Conservation (phyloP, 164 flowering plant species). For the Nymphaea thermarum region DNA sequence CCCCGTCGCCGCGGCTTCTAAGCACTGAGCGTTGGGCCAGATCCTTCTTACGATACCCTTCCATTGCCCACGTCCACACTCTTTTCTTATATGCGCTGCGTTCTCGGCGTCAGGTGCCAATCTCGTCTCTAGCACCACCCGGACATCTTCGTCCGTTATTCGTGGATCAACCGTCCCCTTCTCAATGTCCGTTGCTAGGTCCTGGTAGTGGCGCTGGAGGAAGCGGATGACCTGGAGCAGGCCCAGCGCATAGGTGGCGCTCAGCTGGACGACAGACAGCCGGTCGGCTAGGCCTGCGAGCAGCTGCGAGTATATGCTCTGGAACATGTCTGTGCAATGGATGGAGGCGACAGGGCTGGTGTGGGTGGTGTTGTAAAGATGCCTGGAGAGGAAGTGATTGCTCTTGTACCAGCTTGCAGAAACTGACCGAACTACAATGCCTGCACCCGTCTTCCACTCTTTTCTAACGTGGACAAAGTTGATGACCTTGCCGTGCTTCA, state of each 20-base stretch:
- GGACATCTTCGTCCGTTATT: slow-evolving; percentile 29
- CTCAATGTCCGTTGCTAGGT: slow-evolving; percentile 36
- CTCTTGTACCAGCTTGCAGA: slow-evolving; percentile 71
- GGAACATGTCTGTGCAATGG: slow-evolving; percentile 59
- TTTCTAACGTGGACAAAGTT: slow-evolving; percentile 54
- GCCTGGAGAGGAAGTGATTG: slow-evolving; percentile 49
- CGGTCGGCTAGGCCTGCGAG: slow-evolving; percentile 54
- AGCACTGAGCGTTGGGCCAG: slow-evolving; percentile 77
- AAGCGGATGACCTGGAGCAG: slow-evolving; percentile 59
- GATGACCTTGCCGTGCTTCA: slow-evolving; percentile 66
- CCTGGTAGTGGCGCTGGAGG: slow-evolving; percentile 47
- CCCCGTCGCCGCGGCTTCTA: slow-evolving; percentile 71
- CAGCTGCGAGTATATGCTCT: slow-evolving; percentile 89
- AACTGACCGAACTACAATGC: slow-evolving; percentile 62
- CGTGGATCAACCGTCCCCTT: slow-evolving; percentile 38
- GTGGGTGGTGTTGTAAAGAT: slow-evolving; percentile 53
- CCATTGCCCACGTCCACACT: slow-evolving; percentile 44
- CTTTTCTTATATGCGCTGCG: slow-evolving; percentile 29
- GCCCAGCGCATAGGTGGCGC: slow-evolving; percentile 77
- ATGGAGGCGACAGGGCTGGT: slow-evolving; percentile 73
- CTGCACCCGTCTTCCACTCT: slow-evolving; percentile 53
- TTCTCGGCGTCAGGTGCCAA: slow-evolving; percentile 36
- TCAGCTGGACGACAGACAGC: slow-evolving; percentile 45
- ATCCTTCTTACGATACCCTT: slow-evolving; percentile 47
- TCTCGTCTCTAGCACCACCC: slow-evolving; percentile 16